These are phyloP conservation scores for Erodium texanum DNA, from an alignment of 441 rosid genomes.

Conservation along the genomic window DNA sequence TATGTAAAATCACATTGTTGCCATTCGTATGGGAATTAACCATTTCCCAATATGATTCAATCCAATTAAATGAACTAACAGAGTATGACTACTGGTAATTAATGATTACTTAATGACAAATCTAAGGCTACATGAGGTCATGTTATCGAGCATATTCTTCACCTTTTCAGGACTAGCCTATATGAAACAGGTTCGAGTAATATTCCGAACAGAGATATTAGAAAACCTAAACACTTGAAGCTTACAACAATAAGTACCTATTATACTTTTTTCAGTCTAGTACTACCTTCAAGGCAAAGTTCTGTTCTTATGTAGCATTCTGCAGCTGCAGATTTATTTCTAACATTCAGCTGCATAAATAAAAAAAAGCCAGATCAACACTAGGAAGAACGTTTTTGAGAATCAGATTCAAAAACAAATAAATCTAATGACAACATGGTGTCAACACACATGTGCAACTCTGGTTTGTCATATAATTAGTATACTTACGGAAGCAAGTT, in stretches of 20 bases:
- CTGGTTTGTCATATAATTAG: conserved; percentile 10
- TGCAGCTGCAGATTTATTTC: conserved; percentile 92
- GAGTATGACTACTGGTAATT: too few species aligned
- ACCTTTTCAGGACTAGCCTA: too few species aligned
- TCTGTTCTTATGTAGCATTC: conserved; percentile 91
- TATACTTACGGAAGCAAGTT: conserved; percentile 88
- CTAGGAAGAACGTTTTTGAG: conserved; percentile 13
- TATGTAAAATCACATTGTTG: conserved; percentile 1
- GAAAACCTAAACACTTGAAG: background rate
- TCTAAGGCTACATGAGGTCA: too few species aligned
- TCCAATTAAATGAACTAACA: conserved; percentile 1
- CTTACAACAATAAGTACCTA: too few species aligned
- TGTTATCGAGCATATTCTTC: too few species aligned
- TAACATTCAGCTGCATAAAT: conserved; percentile 69
- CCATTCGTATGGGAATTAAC: background rate
- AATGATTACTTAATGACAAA: too few species aligned
- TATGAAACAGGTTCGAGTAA: too few species aligned
- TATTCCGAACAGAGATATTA: too few species aligned
- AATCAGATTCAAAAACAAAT: conserved; percentile 5
- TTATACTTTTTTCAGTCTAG: conserved; percentile 5
- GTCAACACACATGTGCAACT: conserved; percentile 8
- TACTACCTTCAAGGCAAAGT: conserved; percentile 89
- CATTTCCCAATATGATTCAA: background rate
- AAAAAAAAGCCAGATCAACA: conserved; percentile 18
- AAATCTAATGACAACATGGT: conserved; percentile 10